Base-by-base conservation (phyloP, 2,329 filamentous ascomycete genomes). In the Epichloe amarillans region DNA sequence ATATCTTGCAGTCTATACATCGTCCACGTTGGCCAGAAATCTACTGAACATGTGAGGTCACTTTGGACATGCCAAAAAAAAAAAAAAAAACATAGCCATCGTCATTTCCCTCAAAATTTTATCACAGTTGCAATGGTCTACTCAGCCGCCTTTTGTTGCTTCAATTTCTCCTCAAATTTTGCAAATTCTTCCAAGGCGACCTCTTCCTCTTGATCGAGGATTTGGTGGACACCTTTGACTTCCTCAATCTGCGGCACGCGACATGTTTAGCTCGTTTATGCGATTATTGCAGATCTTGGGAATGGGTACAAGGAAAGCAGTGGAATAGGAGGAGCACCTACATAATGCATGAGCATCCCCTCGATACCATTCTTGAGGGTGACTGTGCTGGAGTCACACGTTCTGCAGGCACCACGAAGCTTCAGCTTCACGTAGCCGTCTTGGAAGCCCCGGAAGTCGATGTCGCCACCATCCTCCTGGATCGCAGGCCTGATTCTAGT, bases 331-430 rank as follows among this genome's bases (percentile, higher is more conserved):
- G 35, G 30, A 47, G 5, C n/a, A 80, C 84, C 78, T 68, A 89
- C 86, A 67, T 93, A 93, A 67, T 91, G 88, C 88, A 95, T 96
- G 65, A 97, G 68, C 93, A 98, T 97, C 57, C 87, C 88, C 75
- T 98, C 93, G 59, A 98, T 98, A 6, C 93, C 93, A 65, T 94
- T 97, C 75, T 95, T 95, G 58, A 98, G 69, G 33, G 93, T 98
- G 37, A 96, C 90, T 0, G 93, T 97, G 66, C 90, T 96, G 44
- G 88, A 95, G 67, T 97, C 93, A 66, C 93, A 98, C 19, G 91
- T 97, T 57, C 93, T 77, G 69, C 93, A 98, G 19, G 93, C 93
- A 15, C 93, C 93, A 46, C 91, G 77, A 60, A 98, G 70, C 75
- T 95, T 96, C 61, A 95, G 65, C 60, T 81, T 66, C n/a, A 95